These are phyloP conservation scores for Extremus antarcticus DNA, from an alignment of 495 filamentous ascomycete genomes.

Conservation along the genomic window DNA sequence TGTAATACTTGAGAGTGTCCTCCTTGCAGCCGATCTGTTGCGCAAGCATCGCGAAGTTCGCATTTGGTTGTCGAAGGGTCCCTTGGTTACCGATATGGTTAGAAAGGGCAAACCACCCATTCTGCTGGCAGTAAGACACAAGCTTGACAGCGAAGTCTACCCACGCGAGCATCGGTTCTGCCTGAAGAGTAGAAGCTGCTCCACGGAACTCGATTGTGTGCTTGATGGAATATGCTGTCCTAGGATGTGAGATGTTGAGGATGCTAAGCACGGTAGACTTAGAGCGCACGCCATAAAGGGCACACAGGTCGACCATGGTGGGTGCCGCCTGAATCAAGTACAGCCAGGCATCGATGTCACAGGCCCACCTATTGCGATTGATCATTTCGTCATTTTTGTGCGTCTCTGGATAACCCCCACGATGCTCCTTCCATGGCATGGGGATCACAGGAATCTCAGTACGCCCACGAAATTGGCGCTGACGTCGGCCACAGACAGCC, in stretches of 20 bases:
- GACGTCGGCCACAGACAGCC: too few relatives aligned
- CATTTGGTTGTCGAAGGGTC: background rate
- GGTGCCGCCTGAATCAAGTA: background rate
- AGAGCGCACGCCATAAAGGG: background rate
- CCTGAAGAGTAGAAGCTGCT: background rate
- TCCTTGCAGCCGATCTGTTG: background rate
- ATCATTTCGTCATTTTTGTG: background rate
- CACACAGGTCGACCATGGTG: background rate
- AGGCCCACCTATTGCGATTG: background rate
- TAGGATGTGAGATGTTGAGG: background rate
- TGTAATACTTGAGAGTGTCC: background rate
- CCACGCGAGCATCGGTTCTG: background rate
- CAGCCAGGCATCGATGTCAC: background rate
- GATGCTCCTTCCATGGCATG: too few relatives aligned
- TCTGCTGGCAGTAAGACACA: background rate
- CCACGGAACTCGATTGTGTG: background rate
- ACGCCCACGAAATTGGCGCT: too few relatives aligned
- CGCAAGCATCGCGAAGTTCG: background rate
- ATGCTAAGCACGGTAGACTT: background rate
- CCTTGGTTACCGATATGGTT: background rate
- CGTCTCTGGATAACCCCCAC: background rate
- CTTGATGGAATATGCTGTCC: background rate
- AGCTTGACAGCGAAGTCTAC: background rate
- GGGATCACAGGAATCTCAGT: too few relatives aligned
- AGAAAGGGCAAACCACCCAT: background rate